Percentiles rank a stretch among this genome's conserved stretches.
Evolutionary conservation across 2,329 filamentous ascomycete genomes (phyloP).

Genomic region (Tolypocladium amazonense): DNA sequence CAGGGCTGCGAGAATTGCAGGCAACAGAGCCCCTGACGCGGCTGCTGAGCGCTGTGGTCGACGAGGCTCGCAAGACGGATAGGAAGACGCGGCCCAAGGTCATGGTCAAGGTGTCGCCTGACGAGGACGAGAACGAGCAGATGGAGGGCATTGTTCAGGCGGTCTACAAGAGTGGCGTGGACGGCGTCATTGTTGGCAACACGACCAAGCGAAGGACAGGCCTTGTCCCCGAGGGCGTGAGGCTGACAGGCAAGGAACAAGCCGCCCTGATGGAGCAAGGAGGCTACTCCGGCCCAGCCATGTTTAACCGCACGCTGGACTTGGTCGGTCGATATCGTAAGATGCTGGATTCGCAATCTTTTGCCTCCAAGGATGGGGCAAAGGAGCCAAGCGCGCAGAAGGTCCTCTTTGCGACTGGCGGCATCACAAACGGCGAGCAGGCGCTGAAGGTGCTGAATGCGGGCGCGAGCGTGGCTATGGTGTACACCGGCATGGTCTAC

Average conservation of each 20-base stretch:
- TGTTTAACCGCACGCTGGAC: conserved; percentile 70
- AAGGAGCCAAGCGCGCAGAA: conserved; percentile 41
- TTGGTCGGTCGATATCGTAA: conserved; percentile 72
- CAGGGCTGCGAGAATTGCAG: conserved; percentile 79
- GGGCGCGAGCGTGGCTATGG: conserved; percentile 81
- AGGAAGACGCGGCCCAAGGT: conserved; percentile 59
- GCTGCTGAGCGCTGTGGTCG: conserved; percentile 73
- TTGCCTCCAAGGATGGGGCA: conserved; percentile 17
- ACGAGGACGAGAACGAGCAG: conserved; percentile 79
- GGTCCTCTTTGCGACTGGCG: conserved; percentile 87
- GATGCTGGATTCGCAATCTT: conserved; percentile 45
- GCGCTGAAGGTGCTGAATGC: conserved; percentile 75
- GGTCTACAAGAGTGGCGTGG: conserved; percentile 73
- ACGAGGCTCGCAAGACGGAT: conserved; percentile 58
- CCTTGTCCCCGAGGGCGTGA: conserved; percentile 55
- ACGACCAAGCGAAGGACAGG: conserved; percentile 78
- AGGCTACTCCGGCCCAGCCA: conserved; percentile 81
- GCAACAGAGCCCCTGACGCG: conserved; percentile 71
- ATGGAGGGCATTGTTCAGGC: conserved; percentile 82
- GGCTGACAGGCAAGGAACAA: conserved; percentile 56
- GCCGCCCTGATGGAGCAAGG: conserved; percentile 64
- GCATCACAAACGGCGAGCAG: conserved; percentile 80
- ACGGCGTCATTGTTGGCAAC: conserved; percentile 94
- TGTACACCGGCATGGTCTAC: conserved; percentile 71
- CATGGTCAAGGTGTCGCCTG: conserved; percentile 97